A percentile compares a stretch with the other conserved stretches of the same genome.
phyloP scores from a whole-genome alignment of 345 rosid genomes.

The Diplotaxis tenuifolia region DNA sequence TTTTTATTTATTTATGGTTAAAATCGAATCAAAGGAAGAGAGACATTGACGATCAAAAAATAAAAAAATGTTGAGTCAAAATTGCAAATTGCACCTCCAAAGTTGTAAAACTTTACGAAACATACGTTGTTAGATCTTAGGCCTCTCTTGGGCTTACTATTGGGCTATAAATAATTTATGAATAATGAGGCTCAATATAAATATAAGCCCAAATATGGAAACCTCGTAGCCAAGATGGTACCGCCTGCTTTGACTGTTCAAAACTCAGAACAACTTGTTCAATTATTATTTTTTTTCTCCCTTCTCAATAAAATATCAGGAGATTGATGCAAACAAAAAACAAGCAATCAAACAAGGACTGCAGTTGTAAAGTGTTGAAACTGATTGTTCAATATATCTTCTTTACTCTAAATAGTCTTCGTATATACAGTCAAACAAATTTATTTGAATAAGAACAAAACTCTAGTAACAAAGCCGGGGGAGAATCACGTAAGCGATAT shows the following conservation, averaged over 20 bases:
- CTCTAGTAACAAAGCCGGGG: neutral
- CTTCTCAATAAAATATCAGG: neutral
- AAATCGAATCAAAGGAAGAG: neutral
- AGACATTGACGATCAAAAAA: slow-evolving; percentile 3
- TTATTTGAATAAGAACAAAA: neutral
- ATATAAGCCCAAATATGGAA: slow-evolving; percentile 2
- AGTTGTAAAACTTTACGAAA: neutral
- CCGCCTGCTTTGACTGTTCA: slow-evolving; percentile 24
- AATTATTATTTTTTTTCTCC: neutral
- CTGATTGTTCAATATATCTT: neutral
- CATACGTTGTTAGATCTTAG: neutral
- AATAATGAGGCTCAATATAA: neutral
- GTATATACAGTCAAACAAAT: slow-evolving; percentile 11
- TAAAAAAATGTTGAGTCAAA: neutral
- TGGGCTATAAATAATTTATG: neutral
- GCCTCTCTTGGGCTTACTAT: neutral
- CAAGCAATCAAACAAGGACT: slow-evolving; percentile 17
- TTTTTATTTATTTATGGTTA: neutral
- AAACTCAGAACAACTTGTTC: neutral
- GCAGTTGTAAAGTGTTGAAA: slow-evolving; percentile 1
- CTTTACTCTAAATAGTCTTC: neutral
- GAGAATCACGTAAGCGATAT: too few species aligned
- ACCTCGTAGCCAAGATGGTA: neutral
- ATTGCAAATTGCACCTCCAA: slow-evolving; percentile 1
- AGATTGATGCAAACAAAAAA: neutral